phyloP scores from a whole-genome alignment of 257 asterid genomes.

The Capsicum pubescens region DNA sequence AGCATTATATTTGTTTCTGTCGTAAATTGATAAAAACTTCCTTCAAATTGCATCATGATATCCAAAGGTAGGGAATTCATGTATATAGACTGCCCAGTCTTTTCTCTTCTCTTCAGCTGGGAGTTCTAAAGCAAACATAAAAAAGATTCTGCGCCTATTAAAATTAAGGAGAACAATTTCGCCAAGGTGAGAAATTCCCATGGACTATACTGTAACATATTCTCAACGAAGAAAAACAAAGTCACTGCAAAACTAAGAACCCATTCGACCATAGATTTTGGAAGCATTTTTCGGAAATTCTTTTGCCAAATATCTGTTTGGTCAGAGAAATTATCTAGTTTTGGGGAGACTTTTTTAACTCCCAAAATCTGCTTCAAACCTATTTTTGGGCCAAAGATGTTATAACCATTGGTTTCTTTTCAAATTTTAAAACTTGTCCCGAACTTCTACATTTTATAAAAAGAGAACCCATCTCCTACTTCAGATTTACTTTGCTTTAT shows the following conservation, averaged over 20 bases:
- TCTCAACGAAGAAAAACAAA: neutral
- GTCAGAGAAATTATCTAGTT: too few species aligned
- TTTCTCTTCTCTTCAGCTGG: conserved; percentile 22
- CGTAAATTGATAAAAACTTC: conserved; percentile 9
- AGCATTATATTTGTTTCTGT: neutral
- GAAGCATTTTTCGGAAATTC: too few species aligned
- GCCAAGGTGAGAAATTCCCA: neutral
- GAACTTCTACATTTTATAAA: too few species aligned
- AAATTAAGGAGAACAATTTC: neutral
- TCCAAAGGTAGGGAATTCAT: conserved; percentile 10
- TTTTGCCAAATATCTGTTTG: too few species aligned
- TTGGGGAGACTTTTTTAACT: too few species aligned
- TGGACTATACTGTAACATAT: neutral
- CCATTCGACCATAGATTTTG: too few species aligned
- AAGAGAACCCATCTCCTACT: too few species aligned
- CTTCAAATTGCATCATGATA: neutral
- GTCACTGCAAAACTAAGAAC: neutral
- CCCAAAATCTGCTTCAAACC: too few species aligned
- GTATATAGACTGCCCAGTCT: neutral
- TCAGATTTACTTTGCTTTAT: too few species aligned
- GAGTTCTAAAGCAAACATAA: neutral
- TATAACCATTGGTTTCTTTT: too few species aligned
- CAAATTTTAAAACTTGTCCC: too few species aligned
- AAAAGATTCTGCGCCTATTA: conserved; percentile 13
- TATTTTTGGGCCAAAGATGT: too few species aligned